These are phyloP conservation scores for Boletus holoroseus DNA, from an alignment of 1,284 basidiomycete species.

Conservation along the genomic window DNA sequence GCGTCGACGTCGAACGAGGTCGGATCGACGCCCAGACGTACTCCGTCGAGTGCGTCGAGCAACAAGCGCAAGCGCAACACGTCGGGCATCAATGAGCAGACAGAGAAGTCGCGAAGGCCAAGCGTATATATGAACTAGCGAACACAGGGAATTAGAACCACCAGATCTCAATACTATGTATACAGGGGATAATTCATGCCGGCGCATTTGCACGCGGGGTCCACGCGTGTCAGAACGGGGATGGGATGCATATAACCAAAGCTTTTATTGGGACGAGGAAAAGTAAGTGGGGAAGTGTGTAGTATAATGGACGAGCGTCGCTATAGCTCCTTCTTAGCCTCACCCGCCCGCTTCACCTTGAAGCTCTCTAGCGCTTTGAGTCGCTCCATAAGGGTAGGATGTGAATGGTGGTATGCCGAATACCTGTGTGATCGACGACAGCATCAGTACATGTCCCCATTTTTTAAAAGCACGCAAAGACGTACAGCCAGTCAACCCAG, in stretches of 20 bases:
- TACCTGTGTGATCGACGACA: constrained; percentile 44
- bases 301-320: neutral
- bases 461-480: neutral
- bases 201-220: neutral
- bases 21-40: constrained; percentile 61
- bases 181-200: neutral
- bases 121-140: neutral
- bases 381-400: constrained; percentile 85
- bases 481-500: constrained; percentile 85
- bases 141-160: too few relatives aligned
- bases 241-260: neutral
- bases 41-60: constrained; percentile 1
- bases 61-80: neutral
- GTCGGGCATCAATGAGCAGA: neutral
- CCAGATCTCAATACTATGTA: neutral
- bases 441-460: neutral
- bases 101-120: too few relatives aligned
- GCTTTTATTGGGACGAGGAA: neutral
- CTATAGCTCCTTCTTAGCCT: constrained; percentile 31
- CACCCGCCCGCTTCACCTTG: constrained; percentile 30
- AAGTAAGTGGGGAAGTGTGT: too few relatives aligned
- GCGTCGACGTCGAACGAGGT: constrained; percentile 66
- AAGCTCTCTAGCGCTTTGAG: constrained; percentile 71
- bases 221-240: neutral
- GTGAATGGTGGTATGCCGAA: constrained; percentile 89